Evolutionary conservation across 257 asterid species (phyloP), one percentile per base, ranked within the genome.

Genomic region (Galeopsis tetrahit): DNA sequence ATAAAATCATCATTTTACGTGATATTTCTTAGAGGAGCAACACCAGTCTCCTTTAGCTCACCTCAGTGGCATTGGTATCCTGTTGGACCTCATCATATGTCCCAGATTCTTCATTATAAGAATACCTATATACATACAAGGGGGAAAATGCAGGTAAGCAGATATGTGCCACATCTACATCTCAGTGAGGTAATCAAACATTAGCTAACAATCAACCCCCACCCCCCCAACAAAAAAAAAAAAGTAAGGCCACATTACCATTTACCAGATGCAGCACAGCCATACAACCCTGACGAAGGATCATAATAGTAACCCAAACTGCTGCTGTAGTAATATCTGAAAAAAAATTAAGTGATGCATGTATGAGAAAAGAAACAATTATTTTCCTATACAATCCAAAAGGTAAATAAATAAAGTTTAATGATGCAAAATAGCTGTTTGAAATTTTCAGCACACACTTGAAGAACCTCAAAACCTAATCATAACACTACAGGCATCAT

Each of bases 271-370:
- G 93, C 80, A 36, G 99, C 99, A 80, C 71, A 62, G 83, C 96
- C 90, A 66, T 90, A 95, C 10, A 88, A 81, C 72, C 98, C 96
- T 0, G 98, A 81, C 55, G 96, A 83, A 38, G 99, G 93, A 76
- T 95, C 99, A 31, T 95, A 95, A 66, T 92, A 95, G 77, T 95
- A 90, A 58, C 99, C 99, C 77, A 75, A 84, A 74, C 85, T 92
- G 92, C 91, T 82, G 72, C 92, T 95, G 79, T 95, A 95, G 82
- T 95, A 95, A 82, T 92, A 95, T 63, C 97, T 94, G 92, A 62
- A 57, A 56, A 66, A 57, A 31, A 6, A 15, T 2, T 1, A 48
- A 66, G 72, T 11, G 63, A 68, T 13, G 51, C 7, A 4, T 14
- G 58, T 59, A 66, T 57, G 59, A 57, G 72, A 68, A 57, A 28